Evolutionary conservation across 306 rosid species (phyloP), one percentile per base, ranked within the genome.

Genomic region (Styphnolobium japonicum): DNA sequence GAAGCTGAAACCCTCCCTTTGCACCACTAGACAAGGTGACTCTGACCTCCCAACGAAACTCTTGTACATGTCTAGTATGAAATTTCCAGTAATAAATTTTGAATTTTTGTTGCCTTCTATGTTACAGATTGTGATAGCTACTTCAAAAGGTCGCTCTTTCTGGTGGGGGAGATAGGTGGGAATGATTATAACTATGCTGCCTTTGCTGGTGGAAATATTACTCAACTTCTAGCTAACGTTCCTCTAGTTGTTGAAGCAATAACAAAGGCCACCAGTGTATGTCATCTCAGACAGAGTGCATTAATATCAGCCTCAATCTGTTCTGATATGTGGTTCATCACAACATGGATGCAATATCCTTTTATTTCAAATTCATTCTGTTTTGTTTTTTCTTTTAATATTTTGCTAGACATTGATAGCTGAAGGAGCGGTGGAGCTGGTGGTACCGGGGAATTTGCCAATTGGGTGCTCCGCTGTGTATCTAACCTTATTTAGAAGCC

Each of bases 111-210:
- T 42, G 15, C 14, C 4, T 16, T 63, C 3, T 11, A 7, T 84
- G 58, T 67, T 31, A 18, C 82, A 92, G 94, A 87, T 3, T 92
- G 97, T 84, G 85, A 84, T 29, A 86, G 53, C 67, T 84, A 79
- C 88, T 84, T 92, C 77, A 83, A 81, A 52, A 89, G 46, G 57
- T 65, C 95, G 4, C 83, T 90, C 12, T 92, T 92, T 79, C 25
- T 92, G 22, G 90, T 90, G 49, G 93, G 97, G 22, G 97, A 90
- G 86, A 92, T 92, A 0, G 97, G 97, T 46, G 97, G 97, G 14
- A 92, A 92, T 69, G 95, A 92, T 75, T 89, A 89, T 56, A 92
- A 90, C 42, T 92, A 84, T 36, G 87, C 87, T 3, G 84, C 83
- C 27, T 69, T 83, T 77, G 62, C 63, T 36, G 84, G 89, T 79